phyloP scores from a whole-genome alignment of 805 yeast genomes.

The Teunomyces pallodes region DNA sequence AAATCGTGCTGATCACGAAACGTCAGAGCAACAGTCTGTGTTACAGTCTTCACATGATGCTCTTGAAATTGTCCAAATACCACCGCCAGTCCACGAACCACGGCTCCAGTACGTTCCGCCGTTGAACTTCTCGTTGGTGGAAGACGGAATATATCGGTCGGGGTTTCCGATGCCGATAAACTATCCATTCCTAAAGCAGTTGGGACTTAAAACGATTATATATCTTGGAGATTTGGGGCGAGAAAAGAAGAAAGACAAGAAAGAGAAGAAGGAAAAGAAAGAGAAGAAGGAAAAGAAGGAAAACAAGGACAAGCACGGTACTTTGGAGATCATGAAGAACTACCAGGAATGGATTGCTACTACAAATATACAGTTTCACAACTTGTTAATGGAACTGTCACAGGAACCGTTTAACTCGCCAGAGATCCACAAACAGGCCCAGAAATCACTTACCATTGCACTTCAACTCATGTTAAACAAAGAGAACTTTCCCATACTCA shows the following conservation, averaged over 20 bases:
- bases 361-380: conserved; percentile 53
- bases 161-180: conserved; percentile 93
- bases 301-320: conserved; percentile 44
- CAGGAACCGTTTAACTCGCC: conserved; percentile 73
- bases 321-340: conserved; percentile 50
- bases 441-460: conserved; percentile 51
- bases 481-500: conserved; percentile 79
- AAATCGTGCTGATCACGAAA: background rate
- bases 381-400: conserved; percentile 67
- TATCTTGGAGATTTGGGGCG: conserved; percentile 66
- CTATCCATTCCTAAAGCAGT: conserved; percentile 69
- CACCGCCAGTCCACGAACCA: background rate
- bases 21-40: background rate
- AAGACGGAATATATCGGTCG: conserved; percentile 80
- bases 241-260: conserved; percentile 17
- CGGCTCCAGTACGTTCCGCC: conserved; percentile 68
- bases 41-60: background rate
- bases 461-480: conserved; percentile 55
- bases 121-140: conserved; percentile 83
- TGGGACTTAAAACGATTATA: conserved; percentile 75
- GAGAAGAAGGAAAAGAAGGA: conserved; percentile 14
- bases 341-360: conserved; percentile 66
- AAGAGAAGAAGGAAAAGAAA: conserved; percentile 9
- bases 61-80: background rate
- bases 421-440: conserved; percentile 34